A percentile compares a stretch with the other conserved stretches of the same genome.
Conservation (phyloP, 352 stramenopile species). For the Pythium brassicae region DNA sequence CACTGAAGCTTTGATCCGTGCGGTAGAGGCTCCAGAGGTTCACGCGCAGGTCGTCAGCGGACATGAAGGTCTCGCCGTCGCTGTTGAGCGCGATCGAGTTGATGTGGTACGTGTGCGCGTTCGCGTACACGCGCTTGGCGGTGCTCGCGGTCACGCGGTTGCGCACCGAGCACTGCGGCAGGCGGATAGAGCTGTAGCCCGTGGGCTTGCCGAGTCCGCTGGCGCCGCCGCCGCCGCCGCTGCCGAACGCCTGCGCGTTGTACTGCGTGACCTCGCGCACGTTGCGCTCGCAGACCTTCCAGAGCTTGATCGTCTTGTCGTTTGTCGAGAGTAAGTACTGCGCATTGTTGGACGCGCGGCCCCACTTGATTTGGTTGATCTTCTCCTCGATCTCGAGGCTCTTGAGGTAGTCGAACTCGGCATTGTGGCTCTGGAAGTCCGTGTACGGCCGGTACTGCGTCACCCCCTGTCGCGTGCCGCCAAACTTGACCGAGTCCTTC, state of each 20-base stretch:
- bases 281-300: conserved; percentile 88
- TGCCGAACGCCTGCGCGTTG: conserved; percentile 38
- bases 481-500: conserved; percentile 27
- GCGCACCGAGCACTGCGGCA: conserved; percentile 50
- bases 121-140: conserved; percentile 85
- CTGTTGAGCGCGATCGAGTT: conserved; percentile 94
- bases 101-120: conserved; percentile 97
- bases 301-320: conserved; percentile 98
- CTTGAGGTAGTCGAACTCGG: conserved; percentile 98
- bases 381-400: conserved; percentile 97
- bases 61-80: conserved; percentile 95
- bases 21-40: conserved; percentile 95
- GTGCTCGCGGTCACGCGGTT: conserved; percentile 68
- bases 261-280: conserved; percentile 75
- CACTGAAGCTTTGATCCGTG: conserved; percentile 89
- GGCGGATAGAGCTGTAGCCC: conserved; percentile 30
- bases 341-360: conserved; percentile 81
- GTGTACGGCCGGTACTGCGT: conserved; percentile 77
- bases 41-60: conserved; percentile 93
- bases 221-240: conserved; percentile 6
- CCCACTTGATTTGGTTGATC: conserved; percentile 97
- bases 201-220: conserved; percentile 15
- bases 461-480: conserved; percentile 15
- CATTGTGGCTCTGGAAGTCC: conserved; percentile 95
- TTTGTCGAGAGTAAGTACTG: conserved; percentile 94